Evolutionary conservation across 139 green algal species (phyloP).

Genomic region (Coelastrella sp.): DNA sequence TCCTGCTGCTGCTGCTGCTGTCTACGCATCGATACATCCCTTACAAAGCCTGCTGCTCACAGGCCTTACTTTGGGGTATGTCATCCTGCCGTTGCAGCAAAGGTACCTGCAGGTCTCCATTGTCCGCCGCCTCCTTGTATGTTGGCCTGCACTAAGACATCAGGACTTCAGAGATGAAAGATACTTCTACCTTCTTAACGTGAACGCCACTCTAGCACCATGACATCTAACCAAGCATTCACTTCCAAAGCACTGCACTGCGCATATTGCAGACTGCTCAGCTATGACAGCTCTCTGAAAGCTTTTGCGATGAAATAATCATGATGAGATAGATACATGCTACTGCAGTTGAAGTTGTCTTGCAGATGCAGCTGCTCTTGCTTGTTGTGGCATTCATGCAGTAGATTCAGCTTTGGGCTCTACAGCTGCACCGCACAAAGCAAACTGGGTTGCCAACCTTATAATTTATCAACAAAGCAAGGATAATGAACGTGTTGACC

Average conservation of each 20-base stretch:
- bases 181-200: too few species aligned
- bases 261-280: too few species aligned
- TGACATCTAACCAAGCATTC: too few species aligned
- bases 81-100: conserved; percentile 40
- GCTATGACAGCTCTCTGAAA: too few species aligned
- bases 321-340: too few species aligned
- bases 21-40: conserved; percentile 18
- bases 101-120: background rate
- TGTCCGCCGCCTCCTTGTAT: conserved; percentile 9
- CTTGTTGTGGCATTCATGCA: background rate
- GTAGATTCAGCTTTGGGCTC: background rate
- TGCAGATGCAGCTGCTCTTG: background rate
- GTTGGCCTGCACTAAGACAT: conserved; percentile 23
- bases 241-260: too few species aligned
- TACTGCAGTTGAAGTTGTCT: background rate
- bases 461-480: too few species aligned
- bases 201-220: too few species aligned
- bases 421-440: background rate
- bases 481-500: too few species aligned
- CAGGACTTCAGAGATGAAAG: too few species aligned
- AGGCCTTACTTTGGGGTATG: background rate
- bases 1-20: conserved; percentile 40
- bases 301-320: background rate
- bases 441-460: too few species aligned
- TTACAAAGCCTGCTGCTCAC: conserved; percentile 12